A percentile compares a stretch with the other conserved stretches of the same genome.
Conservation (phyloP, 306 rosid species). For the Argentina anserina region DNA sequence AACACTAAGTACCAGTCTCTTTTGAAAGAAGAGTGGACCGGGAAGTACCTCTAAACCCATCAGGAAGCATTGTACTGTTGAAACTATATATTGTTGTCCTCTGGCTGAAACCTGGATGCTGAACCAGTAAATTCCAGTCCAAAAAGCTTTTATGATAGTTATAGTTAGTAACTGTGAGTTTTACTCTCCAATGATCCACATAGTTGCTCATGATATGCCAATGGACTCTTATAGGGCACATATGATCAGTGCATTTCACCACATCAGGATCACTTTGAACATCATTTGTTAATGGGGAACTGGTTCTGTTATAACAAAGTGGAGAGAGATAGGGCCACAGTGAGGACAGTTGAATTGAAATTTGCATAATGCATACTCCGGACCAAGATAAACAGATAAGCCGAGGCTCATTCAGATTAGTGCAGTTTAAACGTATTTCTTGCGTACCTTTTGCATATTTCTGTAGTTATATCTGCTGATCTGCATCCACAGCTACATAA, state of each 20-base stretch:
- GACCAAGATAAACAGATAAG: background rate
- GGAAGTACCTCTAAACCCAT: constrained; percentile 53
- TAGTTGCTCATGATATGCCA: constrained; percentile 77
- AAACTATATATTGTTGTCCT: constrained; percentile 51
- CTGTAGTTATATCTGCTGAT: constrained; percentile 29
- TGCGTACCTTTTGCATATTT: constrained; percentile 45
- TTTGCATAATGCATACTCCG: background rate
- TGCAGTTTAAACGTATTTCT: background rate
- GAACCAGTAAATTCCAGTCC: constrained; percentile 70
- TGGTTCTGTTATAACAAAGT: constrained; percentile 33
- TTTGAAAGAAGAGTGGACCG: background rate
- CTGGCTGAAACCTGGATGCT: constrained; percentile 61
- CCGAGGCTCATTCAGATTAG: background rate
- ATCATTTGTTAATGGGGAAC: constrained; percentile 12
- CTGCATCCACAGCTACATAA: constrained; percentile 74
- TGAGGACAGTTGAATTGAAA: constrained; percentile 12
- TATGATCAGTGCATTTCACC: constrained; percentile 59
- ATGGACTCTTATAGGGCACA: constrained; percentile 80
- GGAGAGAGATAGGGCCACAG: background rate
- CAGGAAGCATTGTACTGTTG: constrained; percentile 54
- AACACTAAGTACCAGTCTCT: background rate
- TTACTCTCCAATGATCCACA: constrained; percentile 65
- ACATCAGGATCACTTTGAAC: background rate
- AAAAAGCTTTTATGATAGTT: constrained; percentile 51
- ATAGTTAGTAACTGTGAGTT: constrained; percentile 74